Conservation (phyloP, 2,329 filamentous ascomycete species). For the Neurospora sp. region DNA sequence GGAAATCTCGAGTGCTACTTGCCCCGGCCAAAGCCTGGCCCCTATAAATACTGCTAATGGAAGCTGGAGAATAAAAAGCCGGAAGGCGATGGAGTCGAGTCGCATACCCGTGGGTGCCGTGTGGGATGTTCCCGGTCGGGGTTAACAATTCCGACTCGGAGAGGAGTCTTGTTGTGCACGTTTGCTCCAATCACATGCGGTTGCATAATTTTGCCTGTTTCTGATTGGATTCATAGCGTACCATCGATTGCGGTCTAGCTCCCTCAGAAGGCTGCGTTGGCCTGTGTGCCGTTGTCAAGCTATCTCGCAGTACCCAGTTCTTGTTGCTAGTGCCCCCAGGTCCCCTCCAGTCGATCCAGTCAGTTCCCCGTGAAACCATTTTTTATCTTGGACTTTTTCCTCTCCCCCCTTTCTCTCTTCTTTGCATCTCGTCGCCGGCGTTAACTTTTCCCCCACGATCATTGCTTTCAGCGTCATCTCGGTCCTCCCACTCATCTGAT, state of each 20-base stretch:
- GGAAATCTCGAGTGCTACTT: background rate
- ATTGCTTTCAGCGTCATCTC: background rate
- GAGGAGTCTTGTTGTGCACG: background rate
- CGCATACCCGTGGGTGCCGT: background rate
- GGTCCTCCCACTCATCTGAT: background rate
- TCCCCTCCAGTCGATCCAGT: background rate
- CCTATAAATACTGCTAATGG: background rate
- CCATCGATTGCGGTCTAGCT: background rate
- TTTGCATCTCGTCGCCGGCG: background rate
- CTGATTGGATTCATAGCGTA: slow-evolving; percentile 11
- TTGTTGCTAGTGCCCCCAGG: background rate
- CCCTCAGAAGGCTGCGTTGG: background rate
- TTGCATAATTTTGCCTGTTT: slow-evolving; percentile 5
- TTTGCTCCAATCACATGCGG: background rate
- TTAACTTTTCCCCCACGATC: background rate
- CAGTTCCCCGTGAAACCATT: background rate
- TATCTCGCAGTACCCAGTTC: background rate
- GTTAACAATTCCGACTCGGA: background rate
- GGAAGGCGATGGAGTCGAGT: background rate
- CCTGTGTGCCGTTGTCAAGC: background rate
- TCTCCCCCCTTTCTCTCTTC: background rate
- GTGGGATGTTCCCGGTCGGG: background rate
- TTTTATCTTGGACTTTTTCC: background rate
- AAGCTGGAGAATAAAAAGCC: background rate
- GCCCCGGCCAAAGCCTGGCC: background rate